Conservation (phyloP, 2,329 filamentous ascomycete genomes). For the Plectosphaerella plurivora region DNA sequence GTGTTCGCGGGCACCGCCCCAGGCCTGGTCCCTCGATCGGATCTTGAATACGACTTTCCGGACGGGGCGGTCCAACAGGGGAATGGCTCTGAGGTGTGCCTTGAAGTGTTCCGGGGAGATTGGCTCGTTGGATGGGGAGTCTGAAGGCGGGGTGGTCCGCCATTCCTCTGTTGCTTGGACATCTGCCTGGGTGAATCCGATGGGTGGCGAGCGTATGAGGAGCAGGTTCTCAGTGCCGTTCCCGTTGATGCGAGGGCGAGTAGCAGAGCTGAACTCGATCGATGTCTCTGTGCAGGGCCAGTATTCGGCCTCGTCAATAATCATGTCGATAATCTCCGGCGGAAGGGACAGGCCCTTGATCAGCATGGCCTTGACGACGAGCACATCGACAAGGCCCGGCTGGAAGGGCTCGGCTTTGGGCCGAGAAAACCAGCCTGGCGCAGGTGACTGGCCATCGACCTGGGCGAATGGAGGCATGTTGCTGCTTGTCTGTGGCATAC, state of each 20-base stretch:
- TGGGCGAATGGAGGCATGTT: neutral
- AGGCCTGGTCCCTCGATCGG: constrained; percentile 55
- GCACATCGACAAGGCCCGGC: constrained; percentile 43
- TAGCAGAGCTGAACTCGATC: constrained; percentile 17
- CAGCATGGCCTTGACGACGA: constrained; percentile 44
- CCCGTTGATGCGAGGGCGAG: constrained; percentile 17
- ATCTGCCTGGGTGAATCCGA: constrained; percentile 25
- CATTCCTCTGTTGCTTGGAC: neutral
- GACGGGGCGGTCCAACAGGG: constrained; percentile 40
- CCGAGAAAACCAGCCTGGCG: neutral
- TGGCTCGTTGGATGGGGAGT: constrained; percentile 1
- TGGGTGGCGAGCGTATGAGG: constrained; percentile 31
- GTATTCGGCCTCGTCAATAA: constrained; percentile 59
- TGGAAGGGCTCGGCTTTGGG: constrained; percentile 10
- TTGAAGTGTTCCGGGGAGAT: constrained; percentile 20
- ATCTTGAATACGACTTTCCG: constrained; percentile 60
- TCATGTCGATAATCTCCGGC: constrained; percentile 47
- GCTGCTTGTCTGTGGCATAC: neutral
- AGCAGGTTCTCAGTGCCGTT: constrained; percentile 23
- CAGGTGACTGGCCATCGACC: neutral
- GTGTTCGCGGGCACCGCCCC: constrained; percentile 27
- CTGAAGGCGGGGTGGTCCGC: constrained; percentile 1
- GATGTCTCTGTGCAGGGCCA: constrained; percentile 47
- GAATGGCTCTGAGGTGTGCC: constrained; percentile 19
- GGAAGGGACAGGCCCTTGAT: constrained; percentile 39